Evolutionary conservation across 2,329 filamentous ascomycete species (phyloP).

Genomic region (Bimuria novae-zelandiae): DNA sequence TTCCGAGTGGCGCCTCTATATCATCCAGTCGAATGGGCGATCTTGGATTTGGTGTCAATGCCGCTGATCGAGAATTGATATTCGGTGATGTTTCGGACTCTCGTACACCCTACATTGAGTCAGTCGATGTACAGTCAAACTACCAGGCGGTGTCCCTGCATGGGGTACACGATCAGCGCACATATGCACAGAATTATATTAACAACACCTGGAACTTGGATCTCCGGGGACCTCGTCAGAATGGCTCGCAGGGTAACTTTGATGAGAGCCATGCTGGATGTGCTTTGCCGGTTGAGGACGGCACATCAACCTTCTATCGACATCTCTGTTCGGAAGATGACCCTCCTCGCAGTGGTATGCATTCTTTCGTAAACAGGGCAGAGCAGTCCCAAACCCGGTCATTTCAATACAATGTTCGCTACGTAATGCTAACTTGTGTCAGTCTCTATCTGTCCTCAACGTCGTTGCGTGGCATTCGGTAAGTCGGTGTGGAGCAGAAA

Average conservation of each 20-base stretch:
- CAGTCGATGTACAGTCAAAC: constrained; percentile 34
- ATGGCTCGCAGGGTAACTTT: background rate
- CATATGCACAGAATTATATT: constrained; percentile 31
- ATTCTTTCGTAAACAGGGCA: too few species aligned
- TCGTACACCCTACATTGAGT: constrained; percentile 21
- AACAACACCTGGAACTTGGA: constrained; percentile 38
- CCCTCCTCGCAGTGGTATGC: constrained; percentile 58
- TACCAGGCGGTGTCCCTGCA: constrained; percentile 27
- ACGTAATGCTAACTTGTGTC: background rate
- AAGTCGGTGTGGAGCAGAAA: background rate
- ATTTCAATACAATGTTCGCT: background rate
- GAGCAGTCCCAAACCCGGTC: too few species aligned
- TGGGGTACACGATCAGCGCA: constrained; percentile 24
- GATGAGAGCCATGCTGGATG: constrained; percentile 3
- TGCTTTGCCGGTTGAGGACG: constrained; percentile 36
- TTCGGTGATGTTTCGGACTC: constrained; percentile 6
- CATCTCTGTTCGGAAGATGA: constrained; percentile 65
- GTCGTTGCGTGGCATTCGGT: constrained; percentile 66
- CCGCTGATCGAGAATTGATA: constrained; percentile 10
- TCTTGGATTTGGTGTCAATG: constrained; percentile 8
- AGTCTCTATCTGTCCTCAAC: constrained; percentile 67
- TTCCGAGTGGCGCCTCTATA: constrained; percentile 14
- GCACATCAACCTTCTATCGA: constrained; percentile 50
- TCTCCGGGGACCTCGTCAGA: constrained; percentile 18
- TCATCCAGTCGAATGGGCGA: constrained; percentile 17